Base-by-base conservation (phyloP, 108 stramenopile species). In the Bacterosira constricta region DNA sequence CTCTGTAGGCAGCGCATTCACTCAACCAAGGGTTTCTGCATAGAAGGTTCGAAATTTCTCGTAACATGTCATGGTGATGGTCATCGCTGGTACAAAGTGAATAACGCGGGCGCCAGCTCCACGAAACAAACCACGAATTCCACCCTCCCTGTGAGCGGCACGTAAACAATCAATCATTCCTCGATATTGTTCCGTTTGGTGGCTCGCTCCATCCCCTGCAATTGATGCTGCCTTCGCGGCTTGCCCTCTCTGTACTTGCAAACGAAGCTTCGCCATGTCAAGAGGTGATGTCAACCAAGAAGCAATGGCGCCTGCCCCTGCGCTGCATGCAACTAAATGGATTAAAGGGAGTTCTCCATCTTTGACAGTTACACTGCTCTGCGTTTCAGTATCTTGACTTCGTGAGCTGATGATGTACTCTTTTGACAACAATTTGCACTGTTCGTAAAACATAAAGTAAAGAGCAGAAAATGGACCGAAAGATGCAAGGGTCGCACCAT, bases 391-490 rank as follows among this genome's bases (percentile, higher is more conserved):
- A 30, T 39, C 12, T 58, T 55, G 61, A 62, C n/a, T 44, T 32
- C 54, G 46, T 61, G 44, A 50, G n/a, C 35, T 41, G 37, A 57
- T 50, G 1, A 52, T 13, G 57, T 73, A 67, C 23, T 66, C 34
- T 66, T 77, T 60, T 3, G 82, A 71, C 49, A 38, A 75, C 9
- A 18, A 29, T 70, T 97, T 97, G 59, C 90, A 79, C 58, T 83
- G 66, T 72, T 99, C 99, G 82, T 98, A 99, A 41, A 96, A 88
- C 31, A 89, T 77, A 83, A 99, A 99, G 69, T 98, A 98, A 30
- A 98, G 49, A 9, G 95, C 96, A n/a, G 95, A 96, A 77, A 95
- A 99, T 11, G 98, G 93, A 18, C 98, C 99, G 72, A 97, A 99
- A 11, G 96, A 97, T 30, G 80, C 66, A 45, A 99, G 66, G 6